A percentile compares a stretch with the other conserved stretches of the same genome.
These are phyloP conservation scores for Xylaria flabelliformis DNA, from an alignment of 495 filamentous ascomycete genomes.

Conservation along the genomic window DNA sequence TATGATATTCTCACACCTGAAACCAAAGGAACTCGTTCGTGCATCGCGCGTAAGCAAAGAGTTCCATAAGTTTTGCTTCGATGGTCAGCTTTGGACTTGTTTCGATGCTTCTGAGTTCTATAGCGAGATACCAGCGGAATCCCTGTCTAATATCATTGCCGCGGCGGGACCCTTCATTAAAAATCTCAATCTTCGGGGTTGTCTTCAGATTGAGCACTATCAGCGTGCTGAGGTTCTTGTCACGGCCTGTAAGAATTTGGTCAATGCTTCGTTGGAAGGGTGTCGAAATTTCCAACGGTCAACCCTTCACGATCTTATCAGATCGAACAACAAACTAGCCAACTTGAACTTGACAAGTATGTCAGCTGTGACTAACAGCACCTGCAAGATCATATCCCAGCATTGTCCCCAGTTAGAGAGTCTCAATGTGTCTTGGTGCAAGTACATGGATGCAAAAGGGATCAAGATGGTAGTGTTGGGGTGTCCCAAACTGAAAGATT, in stretches of 20 bases:
- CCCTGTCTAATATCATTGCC: conserved; percentile 83
- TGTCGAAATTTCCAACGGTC: conserved; percentile 80
- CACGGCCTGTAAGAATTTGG: conserved; percentile 82
- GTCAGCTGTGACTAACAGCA: conserved; percentile 77
- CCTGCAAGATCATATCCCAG: conserved; percentile 85
- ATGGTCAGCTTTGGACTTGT: conserved; percentile 89
- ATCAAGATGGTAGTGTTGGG: conserved; percentile 72
- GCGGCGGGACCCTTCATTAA: conserved; percentile 86
- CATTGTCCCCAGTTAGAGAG: conserved; percentile 81
- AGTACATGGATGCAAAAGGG: conserved; percentile 82
- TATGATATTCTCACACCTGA: conserved; percentile 75
- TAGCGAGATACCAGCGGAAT: conserved; percentile 79
- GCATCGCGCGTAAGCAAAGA: conserved; percentile 78
- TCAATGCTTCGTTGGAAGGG: conserved; percentile 85
- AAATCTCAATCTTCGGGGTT: conserved; percentile 77
- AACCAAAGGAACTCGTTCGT: conserved; percentile 82
- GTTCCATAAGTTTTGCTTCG: conserved; percentile 88
- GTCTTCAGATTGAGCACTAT: conserved; percentile 73
- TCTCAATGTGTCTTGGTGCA: conserved; percentile 93
- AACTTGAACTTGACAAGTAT: conserved; percentile 87
- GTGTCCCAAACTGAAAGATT: conserved; percentile 76
- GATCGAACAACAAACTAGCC: conserved; percentile 75
- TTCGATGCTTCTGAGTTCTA: conserved; percentile 91
- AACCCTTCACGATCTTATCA: conserved; percentile 80
- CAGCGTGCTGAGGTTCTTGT: conserved; percentile 78